phyloP scores from a whole-genome alignment of 2,329 filamentous ascomycete genomes.

The Aspergillus novofumigatus region DNA sequence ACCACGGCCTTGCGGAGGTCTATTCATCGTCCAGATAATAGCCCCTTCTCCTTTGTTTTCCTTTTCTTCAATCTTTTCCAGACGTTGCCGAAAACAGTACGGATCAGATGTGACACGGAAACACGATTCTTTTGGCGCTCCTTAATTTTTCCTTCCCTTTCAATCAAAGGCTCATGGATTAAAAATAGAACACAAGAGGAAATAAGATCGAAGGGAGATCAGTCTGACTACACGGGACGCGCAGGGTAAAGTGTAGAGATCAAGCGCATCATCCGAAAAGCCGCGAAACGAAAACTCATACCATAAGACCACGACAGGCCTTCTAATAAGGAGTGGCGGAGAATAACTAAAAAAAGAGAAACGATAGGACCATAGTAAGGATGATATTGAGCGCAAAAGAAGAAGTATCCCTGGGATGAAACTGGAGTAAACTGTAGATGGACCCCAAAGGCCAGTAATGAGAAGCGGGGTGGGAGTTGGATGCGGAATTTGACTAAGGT shows the following conservation, averaged over 20 bases:
- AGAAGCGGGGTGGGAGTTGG: not conserved
- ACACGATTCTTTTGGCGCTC: conserved; percentile 1
- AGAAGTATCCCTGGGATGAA: not conserved
- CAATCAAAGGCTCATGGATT: not conserved
- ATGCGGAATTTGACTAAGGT: not conserved
- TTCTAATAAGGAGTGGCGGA: not conserved
- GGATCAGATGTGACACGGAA: not conserved
- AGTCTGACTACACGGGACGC: not conserved
- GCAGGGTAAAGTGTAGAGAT: not conserved
- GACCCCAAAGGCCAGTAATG: not conserved
- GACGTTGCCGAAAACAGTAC: not conserved
- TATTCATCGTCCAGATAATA: conserved; percentile 28
- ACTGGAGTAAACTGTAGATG: not conserved
- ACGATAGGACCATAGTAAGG: conserved; percentile 1
- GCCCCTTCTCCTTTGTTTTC: not conserved
- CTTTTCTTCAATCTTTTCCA: not conserved
- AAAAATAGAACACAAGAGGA: not conserved
- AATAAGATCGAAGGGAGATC: not conserved
- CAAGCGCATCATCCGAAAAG: not conserved
- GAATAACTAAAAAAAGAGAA: conserved; percentile 1
- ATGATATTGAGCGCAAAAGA: conserved; percentile 1
- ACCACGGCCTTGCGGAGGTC: conserved; percentile 35
- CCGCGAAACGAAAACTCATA: not conserved
- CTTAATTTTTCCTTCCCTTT: not conserved
- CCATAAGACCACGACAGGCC: not conserved